These are phyloP conservation scores for Pichia sp. DNA, from an alignment of 1,139 yeast species.

Conservation along the genomic window DNA sequence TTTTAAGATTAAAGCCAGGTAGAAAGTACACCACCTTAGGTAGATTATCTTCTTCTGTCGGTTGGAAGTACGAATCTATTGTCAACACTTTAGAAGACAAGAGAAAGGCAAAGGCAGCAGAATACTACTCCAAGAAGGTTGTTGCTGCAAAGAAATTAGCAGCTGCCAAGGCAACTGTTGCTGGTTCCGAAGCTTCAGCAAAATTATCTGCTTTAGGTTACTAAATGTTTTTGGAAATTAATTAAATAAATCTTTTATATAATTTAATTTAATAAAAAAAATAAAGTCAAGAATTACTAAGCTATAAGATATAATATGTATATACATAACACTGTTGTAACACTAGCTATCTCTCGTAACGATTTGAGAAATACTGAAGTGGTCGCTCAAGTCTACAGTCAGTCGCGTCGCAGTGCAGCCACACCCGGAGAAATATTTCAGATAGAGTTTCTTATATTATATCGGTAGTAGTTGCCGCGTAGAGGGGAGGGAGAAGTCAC, in stretches of 20 bases:
- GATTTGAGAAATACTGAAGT: too few relatives aligned
- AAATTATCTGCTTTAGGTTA: conserved; percentile 77
- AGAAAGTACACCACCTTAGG: conserved; percentile 99
- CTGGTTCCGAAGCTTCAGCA: conserved; percentile 66
- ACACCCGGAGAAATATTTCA: too few relatives aligned
- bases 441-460: too few relatives aligned
- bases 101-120: conserved; percentile 99
- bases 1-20: conserved; percentile 98
- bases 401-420: too few relatives aligned
- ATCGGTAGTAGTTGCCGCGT: too few relatives aligned
- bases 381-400: too few relatives aligned
- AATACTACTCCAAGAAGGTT: conserved; percentile 97
- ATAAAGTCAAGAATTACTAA: too few relatives aligned
- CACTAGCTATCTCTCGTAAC: too few relatives aligned
- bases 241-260: not conserved
- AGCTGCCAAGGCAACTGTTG: conserved; percentile 76
- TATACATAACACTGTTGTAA: too few relatives aligned
- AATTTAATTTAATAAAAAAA: not conserved
- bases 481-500: too few relatives aligned
- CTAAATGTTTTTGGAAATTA: conserved; percentile 31
- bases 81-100: conserved; percentile 98
- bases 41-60: conserved; percentile 92
- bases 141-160: conserved; percentile 82
- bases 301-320: too few relatives aligned
- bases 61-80: conserved; percentile 99